Conservation (phyloP, 2,329 filamentous ascomycete species). For the Phyllosticta citriasiana region DNA sequence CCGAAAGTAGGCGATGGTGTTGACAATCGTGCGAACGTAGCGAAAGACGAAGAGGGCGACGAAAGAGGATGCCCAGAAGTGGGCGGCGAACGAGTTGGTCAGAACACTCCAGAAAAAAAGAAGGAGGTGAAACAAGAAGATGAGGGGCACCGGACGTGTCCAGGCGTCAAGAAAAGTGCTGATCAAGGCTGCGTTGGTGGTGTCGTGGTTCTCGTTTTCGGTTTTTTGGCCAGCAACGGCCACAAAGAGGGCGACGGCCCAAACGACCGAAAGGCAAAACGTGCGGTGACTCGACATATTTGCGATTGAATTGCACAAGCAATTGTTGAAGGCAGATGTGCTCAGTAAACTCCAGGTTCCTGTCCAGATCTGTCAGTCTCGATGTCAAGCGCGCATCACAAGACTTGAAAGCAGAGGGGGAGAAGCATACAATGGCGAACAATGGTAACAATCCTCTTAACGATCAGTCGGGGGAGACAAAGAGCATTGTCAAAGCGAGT, state of each 20-base stretch:
- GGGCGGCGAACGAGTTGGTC: background rate
- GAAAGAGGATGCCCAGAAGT: slow-evolving; percentile 18
- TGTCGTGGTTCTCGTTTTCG: background rate
- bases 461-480: background rate
- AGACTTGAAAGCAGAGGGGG: background rate
- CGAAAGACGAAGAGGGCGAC: slow-evolving; percentile 33
- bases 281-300: background rate
- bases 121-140: background rate
- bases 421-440: background rate
- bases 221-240: background rate
- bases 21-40: slow-evolving; percentile 38
- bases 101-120: background rate
- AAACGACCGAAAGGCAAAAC: background rate
- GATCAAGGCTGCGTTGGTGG: background rate
- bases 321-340: background rate
- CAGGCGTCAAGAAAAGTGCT: background rate
- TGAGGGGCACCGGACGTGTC: background rate
- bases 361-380: background rate
- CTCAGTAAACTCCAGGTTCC: background rate
- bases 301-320: background rate
- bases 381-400: background rate
- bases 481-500: background rate
- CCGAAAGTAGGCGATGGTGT: slow-evolving; percentile 31
- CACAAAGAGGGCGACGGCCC: background rate
- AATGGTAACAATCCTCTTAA: background rate